A percentile compares a stretch with the other conserved stretches of the same genome.
These are phyloP conservation scores for Heritiera fomes DNA, from an alignment of 345 rosid genomes.

Conservation along the genomic window DNA sequence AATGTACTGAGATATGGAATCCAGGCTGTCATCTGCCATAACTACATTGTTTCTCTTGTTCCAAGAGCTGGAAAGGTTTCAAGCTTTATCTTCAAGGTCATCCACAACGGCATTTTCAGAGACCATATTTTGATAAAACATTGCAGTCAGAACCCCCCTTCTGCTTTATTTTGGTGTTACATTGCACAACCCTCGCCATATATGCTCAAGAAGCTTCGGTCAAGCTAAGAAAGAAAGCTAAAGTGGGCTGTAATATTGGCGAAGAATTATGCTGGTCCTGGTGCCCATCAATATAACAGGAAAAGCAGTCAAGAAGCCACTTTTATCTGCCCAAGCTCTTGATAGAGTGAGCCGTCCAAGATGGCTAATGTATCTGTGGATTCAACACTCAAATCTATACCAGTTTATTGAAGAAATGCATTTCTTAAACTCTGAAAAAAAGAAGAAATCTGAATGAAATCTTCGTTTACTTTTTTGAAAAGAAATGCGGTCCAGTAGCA, in stretches of 20 bases:
- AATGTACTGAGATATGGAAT: neutral
- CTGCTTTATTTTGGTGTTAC: too few species aligned
- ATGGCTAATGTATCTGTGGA: neutral
- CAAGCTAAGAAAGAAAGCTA: conserved; percentile 5
- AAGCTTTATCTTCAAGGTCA: conserved; percentile 7
- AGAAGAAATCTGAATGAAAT: neutral
- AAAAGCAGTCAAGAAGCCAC: conserved; percentile 13
- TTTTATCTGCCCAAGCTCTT: neutral
- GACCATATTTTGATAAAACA: neutral
- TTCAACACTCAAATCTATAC: neutral
- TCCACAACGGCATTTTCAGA: conserved; percentile 11
- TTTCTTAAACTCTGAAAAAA: neutral
- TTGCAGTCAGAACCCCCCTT: neutral
- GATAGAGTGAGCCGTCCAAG: neutral
- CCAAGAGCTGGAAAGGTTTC: neutral
- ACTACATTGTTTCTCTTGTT: neutral
- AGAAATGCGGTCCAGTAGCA: conserved; percentile 18
- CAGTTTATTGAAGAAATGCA: neutral
- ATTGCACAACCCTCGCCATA: too few species aligned
- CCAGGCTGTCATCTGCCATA: neutral
- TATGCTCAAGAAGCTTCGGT: neutral
- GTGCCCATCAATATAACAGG: neutral
- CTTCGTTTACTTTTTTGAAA: neutral
- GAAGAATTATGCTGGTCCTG: neutral
- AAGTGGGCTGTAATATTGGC: neutral